Evolutionary conservation across 1,284 basidiomycete genomes (phyloP).

Genomic region (Leucoagaricus sp.): DNA sequence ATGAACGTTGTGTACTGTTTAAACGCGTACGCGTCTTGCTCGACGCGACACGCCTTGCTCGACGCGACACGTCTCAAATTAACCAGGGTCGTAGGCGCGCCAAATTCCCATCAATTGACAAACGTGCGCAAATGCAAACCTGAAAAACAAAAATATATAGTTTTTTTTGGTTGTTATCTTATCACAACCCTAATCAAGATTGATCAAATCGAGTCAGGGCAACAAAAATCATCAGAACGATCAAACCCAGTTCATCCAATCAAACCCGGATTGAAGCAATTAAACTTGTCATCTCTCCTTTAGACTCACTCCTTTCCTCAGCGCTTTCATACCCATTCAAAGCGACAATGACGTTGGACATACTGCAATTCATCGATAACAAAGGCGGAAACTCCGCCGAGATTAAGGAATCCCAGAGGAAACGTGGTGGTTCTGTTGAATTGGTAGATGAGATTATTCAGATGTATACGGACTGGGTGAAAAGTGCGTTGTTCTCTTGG

Average conservation of each 20-base stretch:
- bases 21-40: not conserved
- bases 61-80: no score
- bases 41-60: not conserved
- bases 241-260: not conserved
- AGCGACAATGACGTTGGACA: slow-evolving; percentile 64
- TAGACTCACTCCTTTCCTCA: not conserved
- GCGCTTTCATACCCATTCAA: not conserved
- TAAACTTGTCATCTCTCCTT: not conserved
- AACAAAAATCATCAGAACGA: not conserved
- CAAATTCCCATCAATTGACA: no score
- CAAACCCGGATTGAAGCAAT: not conserved
- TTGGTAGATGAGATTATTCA: slow-evolving; percentile 92
- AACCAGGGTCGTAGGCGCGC: no score
- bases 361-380: slow-evolving; percentile 77
- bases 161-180: no score
- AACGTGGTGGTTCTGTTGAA: slow-evolving; percentile 87
- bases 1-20: not conserved
- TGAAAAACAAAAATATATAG: no score
- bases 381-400: slow-evolving; percentile 95
- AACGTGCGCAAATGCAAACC: no score
- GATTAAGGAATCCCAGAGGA: slow-evolving; percentile 91
- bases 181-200: slow-evolving; percentile 3
- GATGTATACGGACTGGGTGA: slow-evolving; percentile 93
- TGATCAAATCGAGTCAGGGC: not conserved
- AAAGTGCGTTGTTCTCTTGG: slow-evolving; percentile 59